phyloP scores from a whole-genome alignment of 352 stramenopile species.

The Phytopythium boreale region DNA sequence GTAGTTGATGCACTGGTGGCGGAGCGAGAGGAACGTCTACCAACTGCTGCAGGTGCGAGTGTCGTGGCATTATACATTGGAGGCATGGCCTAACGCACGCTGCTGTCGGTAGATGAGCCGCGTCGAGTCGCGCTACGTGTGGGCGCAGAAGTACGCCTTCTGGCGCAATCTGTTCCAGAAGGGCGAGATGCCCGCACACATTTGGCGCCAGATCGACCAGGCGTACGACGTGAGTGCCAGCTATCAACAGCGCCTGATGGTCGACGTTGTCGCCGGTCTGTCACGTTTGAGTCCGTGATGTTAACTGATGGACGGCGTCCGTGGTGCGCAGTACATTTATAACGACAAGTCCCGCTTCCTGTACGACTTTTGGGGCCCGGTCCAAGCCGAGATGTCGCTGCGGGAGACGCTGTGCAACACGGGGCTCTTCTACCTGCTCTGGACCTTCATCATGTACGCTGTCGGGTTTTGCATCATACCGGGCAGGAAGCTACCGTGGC shows the following conservation, averaged over 20 bases:
- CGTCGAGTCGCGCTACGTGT: constrained; percentile 43
- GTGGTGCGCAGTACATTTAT: constrained; percentile 48
- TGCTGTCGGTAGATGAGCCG: constrained; percentile 40
- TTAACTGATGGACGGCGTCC: constrained; percentile 8
- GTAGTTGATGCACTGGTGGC: constrained; percentile 19
- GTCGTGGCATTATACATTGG: too few species aligned
- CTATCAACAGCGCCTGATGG: neutral
- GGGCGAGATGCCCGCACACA: constrained; percentile 45
- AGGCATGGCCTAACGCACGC: neutral
- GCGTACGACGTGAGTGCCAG: constrained; percentile 55
- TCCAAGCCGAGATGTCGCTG: constrained; percentile 35
- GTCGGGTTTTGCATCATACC: neutral
- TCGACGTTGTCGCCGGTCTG: neutral
- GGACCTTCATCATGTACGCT: constrained; percentile 58
- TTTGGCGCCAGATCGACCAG: constrained; percentile 48
- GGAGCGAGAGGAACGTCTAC: constrained; percentile 31
- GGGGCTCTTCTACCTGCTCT: constrained; percentile 66
- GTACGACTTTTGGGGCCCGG: constrained; percentile 68
- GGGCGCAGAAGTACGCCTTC: constrained; percentile 63
- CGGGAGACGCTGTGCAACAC: constrained; percentile 55
- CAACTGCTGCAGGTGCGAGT: constrained; percentile 8
- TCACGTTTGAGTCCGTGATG: neutral
- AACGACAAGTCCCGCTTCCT: constrained; percentile 42
- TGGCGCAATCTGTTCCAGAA: constrained; percentile 44
- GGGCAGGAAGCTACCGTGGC: neutral